These are phyloP conservation scores for Albizia julibrissin DNA, from an alignment of 306 rosid genomes.

Conservation along the genomic window DNA sequence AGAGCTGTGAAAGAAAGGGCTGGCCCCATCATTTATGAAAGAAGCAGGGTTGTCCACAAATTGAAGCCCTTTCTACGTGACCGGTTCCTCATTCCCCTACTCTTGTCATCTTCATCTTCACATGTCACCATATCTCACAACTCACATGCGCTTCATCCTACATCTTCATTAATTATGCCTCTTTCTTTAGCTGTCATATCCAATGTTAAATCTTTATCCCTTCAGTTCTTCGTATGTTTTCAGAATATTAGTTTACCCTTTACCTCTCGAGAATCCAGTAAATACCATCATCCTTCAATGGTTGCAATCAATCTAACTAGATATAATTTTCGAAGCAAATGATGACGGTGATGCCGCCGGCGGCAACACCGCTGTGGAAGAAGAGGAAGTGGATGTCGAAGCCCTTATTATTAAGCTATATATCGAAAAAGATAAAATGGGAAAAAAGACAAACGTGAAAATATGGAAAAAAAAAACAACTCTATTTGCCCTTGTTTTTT, in stretches of 20 bases:
- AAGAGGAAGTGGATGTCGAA: too few species aligned
- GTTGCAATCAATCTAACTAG: too few species aligned
- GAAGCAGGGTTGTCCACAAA: background rate
- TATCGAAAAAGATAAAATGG: too few species aligned
- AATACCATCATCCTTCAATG: too few species aligned
- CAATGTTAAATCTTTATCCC: too few species aligned
- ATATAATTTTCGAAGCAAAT: too few species aligned
- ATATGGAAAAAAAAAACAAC: too few species aligned
- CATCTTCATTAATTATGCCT: background rate
- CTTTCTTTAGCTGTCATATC: background rate
- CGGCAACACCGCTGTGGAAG: too few species aligned
- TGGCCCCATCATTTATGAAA: conserved; percentile 22
- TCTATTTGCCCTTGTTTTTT: too few species aligned
- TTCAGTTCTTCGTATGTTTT: background rate
- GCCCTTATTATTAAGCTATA: too few species aligned
- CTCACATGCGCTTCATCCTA: background rate
- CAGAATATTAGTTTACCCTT: background rate
- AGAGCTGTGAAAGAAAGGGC: background rate
- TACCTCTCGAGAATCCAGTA: background rate
- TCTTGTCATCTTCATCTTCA: background rate
- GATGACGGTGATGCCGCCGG: too few species aligned
- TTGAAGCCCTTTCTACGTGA: background rate
- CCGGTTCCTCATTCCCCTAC: background rate
- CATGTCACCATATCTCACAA: background rate
- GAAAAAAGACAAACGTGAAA: too few species aligned